Percentiles rank a stretch among this genome's conserved stretches.
These are phyloP conservation scores for Sporisorium exsertum DNA, from an alignment of 1,284 basidiomycete species.

Conservation along the genomic window DNA sequence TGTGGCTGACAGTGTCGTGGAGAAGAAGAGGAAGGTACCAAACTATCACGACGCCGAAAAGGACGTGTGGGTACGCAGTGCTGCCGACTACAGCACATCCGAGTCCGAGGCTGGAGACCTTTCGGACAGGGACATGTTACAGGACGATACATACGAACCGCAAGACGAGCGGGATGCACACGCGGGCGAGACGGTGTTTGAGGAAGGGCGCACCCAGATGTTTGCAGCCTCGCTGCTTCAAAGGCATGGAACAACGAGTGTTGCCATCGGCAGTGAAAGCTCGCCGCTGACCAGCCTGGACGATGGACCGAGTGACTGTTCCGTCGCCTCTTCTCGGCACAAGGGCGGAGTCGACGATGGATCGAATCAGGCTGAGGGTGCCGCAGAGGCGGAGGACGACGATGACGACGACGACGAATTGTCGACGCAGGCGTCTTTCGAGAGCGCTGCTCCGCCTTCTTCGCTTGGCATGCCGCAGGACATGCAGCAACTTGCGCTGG, in stretches of 20 bases:
- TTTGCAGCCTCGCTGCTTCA: conserved; percentile 19
- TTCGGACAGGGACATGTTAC: not conserved
- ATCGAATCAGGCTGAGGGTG: not conserved
- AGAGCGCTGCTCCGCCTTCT: not conserved
- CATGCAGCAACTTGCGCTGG: conserved; percentile 36
- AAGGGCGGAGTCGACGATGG: not conserved
- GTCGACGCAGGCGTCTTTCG: not conserved
- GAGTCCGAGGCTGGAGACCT: conserved; percentile 25
- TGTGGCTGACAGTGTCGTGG: not conserved
- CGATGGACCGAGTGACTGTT: conserved; percentile 3
- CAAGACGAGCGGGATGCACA: not conserved
- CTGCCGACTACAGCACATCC: conserved; percentile 27
- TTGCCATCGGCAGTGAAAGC: conserved; percentile 8
- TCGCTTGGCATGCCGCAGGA: conserved; percentile 19
- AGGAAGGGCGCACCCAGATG: conserved; percentile 26
- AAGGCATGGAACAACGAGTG: not conserved
- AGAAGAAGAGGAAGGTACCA: conserved; percentile 8
- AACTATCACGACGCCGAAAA: conserved; percentile 30
- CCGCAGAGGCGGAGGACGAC: conserved; percentile 12
- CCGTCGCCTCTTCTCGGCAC: conserved; percentile 10
- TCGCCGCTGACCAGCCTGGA: conserved; percentile 28
- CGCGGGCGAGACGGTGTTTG: conserved; percentile 9
- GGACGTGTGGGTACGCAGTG: conserved; percentile 45
- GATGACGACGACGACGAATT: not conserved
- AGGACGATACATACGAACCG: not conserved